Conservation (phyloP, 345 rosid genomes). For the Melastoma malabathricum region DNA sequence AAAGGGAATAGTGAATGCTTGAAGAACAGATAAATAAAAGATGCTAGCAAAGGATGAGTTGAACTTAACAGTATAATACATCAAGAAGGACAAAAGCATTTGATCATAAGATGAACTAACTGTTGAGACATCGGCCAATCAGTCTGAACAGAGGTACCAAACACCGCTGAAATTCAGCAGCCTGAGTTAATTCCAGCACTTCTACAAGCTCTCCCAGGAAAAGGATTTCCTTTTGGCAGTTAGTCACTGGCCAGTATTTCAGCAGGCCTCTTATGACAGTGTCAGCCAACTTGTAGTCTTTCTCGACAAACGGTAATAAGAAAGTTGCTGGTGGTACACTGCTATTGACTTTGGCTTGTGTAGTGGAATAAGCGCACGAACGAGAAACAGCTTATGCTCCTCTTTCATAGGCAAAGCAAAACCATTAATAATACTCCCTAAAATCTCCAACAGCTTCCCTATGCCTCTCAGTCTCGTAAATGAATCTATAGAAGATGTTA, state of each 20-base stretch:
- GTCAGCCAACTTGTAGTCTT: slow-evolving; percentile 83
- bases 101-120: slow-evolving; percentile 9
- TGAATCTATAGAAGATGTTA: slow-evolving; percentile 66
- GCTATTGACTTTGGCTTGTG: slow-evolving; percentile 69
- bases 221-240: slow-evolving; percentile 80
- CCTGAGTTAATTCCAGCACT: slow-evolving; percentile 78
- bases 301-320: slow-evolving; percentile 89
- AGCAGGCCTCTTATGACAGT: slow-evolving; percentile 69
- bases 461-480: slow-evolving; percentile 83
- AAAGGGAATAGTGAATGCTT: too few species aligned
- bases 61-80: too few species aligned
- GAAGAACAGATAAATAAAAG: too few species aligned
- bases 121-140: slow-evolving; percentile 69
- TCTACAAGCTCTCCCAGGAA: slow-evolving; percentile 91
- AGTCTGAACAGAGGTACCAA: slow-evolving; percentile 79
- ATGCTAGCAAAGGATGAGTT: too few species aligned
- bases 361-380: slow-evolving; percentile 75
- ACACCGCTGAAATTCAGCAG: slow-evolving; percentile 73
- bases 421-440: slow-evolving; percentile 85
- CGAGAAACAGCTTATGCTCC: slow-evolving; percentile 80
- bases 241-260: slow-evolving; percentile 83
- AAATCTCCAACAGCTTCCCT: slow-evolving; percentile 73
- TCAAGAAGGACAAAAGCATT: too few species aligned
- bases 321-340: slow-evolving; percentile 69
- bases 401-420: slow-evolving; percentile 94